Base-by-base conservation (phyloP, 805 yeast species). In the Diddensiella caesifluorescens region DNA sequence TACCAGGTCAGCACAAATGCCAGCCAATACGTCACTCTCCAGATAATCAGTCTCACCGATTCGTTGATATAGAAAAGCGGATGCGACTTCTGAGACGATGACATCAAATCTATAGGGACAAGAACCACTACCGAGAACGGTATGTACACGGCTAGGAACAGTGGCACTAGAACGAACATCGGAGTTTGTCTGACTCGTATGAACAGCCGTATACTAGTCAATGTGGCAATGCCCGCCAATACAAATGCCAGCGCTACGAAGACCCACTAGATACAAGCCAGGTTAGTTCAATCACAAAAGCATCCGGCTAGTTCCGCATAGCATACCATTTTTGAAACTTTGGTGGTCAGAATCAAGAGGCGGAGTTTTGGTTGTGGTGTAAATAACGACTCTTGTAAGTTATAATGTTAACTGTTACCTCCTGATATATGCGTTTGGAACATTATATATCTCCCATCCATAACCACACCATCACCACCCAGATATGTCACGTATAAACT, bases 1-100 rank as follows among this genome's bases (percentile, higher is more conserved):
- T 29, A 29, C 95, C 95, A 86, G 31, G 94, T 86, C 41, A 85
- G 63, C n/a, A 70, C 55, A 53, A 85, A 86, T 0, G 94, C 83
- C 6, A 75, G 63, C 95, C 95, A 86, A 60, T 86, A 86, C 40
- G 81, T 78, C 35, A 75, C 54, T 52, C 82, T 73, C 95, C 95
- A 86, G 29, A 82, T 55, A 3, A 68, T 55, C n/a, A 77, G 63
- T 4, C 82, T 68, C 6, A 69, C 67, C 1, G 55, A 43, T 40
- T 65, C 65, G n/a, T 75, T 70, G 32, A 83, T 48, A 36, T 69
- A 69, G 49, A 80, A 69, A 51, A 77, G 60, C 12, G 57, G 49
- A n/a, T 62, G 57, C 7, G 64, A 53, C 15, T 56, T 62, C 18
- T 62, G 61, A 19, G 68, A 59, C 25, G 78, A 70, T 7, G 83